Conservation (phyloP, 768 basidiomycete species). For the Suillus spraguei region DNA sequence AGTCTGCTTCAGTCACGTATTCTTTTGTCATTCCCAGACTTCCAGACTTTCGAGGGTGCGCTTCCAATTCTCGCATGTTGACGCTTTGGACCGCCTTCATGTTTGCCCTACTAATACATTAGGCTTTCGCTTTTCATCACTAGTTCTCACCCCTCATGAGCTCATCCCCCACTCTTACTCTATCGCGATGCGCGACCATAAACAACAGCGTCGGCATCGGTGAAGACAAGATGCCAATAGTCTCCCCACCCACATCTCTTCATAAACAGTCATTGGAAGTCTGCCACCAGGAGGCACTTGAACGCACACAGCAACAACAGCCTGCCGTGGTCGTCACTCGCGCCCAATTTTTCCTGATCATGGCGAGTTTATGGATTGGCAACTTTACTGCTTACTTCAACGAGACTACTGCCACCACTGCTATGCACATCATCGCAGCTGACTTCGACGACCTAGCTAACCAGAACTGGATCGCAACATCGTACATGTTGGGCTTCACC, state of each 20-base stretch:
- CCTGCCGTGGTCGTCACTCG: slow-evolving; percentile 32
- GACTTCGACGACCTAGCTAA: slow-evolving; percentile 32
- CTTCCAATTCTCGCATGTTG: slow-evolving; percentile 19
- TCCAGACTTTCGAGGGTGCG: slow-evolving; percentile 10
- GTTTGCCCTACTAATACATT: slow-evolving; percentile 13
- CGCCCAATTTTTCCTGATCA: slow-evolving; percentile 36
- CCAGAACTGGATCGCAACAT: slow-evolving; percentile 38
- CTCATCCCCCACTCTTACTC: slow-evolving; percentile 29
- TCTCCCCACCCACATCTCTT: slow-evolving; percentile 10
- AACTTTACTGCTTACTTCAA: slow-evolving; percentile 40
- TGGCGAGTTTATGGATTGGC: slow-evolving; percentile 36
- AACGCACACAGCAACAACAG: slow-evolving; percentile 13
- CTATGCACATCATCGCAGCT: slow-evolving; percentile 37
- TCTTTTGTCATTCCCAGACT: slow-evolving; percentile 3
- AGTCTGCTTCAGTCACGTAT: slow-evolving; percentile 12
- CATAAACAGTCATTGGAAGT: slow-evolving; percentile 9
- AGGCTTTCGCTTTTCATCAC: slow-evolving; percentile 1
- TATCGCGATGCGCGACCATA: slow-evolving; percentile 34
- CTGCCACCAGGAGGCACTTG: slow-evolving; percentile 2
- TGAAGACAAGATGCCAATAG: slow-evolving; percentile 25
- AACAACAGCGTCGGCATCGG: slow-evolving; percentile 28
- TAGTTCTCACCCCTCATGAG: slow-evolving; percentile 25
- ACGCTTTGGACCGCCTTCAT: slow-evolving; percentile 18
- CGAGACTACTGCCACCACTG: slow-evolving; percentile 36
- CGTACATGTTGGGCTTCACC: slow-evolving; percentile 38